A percentile compares a stretch with the other conserved stretches of the same genome.
Conservation (phyloP, 2,329 filamentous ascomycete species). For the Dactylellina haptotyla region DNA sequence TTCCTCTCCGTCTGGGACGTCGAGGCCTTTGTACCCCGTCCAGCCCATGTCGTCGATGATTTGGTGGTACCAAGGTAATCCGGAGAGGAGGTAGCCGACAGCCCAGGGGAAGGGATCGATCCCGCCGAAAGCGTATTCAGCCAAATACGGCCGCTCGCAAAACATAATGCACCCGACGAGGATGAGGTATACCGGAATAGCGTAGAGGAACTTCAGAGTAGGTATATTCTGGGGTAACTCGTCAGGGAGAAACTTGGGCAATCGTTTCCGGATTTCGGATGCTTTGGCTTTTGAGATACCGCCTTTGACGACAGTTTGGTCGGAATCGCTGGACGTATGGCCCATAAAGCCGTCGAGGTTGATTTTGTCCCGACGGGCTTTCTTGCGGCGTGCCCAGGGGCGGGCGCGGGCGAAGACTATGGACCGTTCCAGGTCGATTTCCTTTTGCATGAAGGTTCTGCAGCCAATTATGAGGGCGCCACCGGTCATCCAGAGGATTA, state of each 20-base stretch:
- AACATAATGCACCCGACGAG: slow-evolving; percentile 74
- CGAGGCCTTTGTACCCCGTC: slow-evolving; percentile 72
- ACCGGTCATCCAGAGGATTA: slow-evolving; percentile 85
- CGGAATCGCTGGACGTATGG: slow-evolving; percentile 60
- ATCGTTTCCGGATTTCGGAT: slow-evolving; percentile 65
- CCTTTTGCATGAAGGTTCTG: slow-evolving; percentile 79
- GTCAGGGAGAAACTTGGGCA: slow-evolving; percentile 74
- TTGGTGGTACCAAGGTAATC: slow-evolving; percentile 75
- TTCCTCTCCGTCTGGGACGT: slow-evolving; percentile 68
- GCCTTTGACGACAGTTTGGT: slow-evolving; percentile 67
- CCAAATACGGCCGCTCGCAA: slow-evolving; percentile 77
- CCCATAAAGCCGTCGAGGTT: slow-evolving; percentile 53
- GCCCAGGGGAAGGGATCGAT: slow-evolving; percentile 93
- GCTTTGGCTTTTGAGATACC: slow-evolving; percentile 59
- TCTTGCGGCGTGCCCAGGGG: slow-evolving; percentile 60
- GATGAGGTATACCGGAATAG: slow-evolving; percentile 77
- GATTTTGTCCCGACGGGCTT: slow-evolving; percentile 60
- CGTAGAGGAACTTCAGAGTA: slow-evolving; percentile 83
- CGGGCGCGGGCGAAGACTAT: slow-evolving; percentile 66
- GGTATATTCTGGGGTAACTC: slow-evolving; percentile 79
- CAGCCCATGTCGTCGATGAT: slow-evolving; percentile 64
- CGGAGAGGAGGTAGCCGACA: slow-evolving; percentile 85
- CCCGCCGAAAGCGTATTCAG: slow-evolving; percentile 72
- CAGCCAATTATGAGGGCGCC: slow-evolving; percentile 78
- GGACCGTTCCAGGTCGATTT: slow-evolving; percentile 82